Evolutionary conservation across 2,329 filamentous ascomycete species (phyloP).

Genomic region (Fusarium sp.): DNA sequence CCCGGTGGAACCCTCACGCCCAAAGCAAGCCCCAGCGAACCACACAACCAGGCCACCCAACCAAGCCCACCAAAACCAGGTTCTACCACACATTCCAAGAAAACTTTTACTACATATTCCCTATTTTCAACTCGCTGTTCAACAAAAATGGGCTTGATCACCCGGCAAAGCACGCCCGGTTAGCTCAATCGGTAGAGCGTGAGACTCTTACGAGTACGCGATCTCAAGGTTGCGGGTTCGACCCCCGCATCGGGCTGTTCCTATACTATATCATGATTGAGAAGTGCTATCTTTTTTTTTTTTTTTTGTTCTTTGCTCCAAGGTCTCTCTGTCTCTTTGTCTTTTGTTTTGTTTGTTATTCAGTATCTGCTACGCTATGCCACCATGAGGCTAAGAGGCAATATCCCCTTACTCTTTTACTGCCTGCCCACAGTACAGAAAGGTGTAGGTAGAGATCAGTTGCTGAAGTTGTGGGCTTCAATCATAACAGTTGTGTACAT

Average conservation of each 20-base stretch:
- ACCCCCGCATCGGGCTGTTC: slow-evolving; percentile 58
- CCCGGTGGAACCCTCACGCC: neutral
- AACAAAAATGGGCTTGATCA: slow-evolving; percentile 46
- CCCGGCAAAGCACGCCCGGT: slow-evolving; percentile 61
- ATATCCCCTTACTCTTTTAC: no score
- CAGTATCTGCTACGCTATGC: accelerated
- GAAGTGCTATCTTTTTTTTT: slow-evolving; percentile 42
- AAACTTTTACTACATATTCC: accelerated
- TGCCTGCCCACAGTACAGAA: no score
- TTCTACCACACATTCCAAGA: neutral
- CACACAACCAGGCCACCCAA: slow-evolving; percentile 7
- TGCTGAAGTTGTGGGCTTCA: no score
- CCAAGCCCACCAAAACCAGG: neutral
- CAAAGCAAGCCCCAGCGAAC: slow-evolving; percentile 1
- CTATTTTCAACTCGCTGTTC: neutral
- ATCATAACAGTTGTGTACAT: no score
- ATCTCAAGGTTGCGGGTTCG: slow-evolving; percentile 69
- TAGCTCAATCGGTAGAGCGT: slow-evolving; percentile 67
- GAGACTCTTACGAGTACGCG: slow-evolving; percentile 67
- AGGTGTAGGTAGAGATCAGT: no score
- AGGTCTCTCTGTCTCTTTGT: neutral
- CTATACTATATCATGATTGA: slow-evolving; percentile 48
- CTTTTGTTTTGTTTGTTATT: neutral
- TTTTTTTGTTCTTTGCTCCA: slow-evolving; percentile 15
- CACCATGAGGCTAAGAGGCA: no score